A percentile compares a stretch with the other conserved stretches of the same genome.
These are phyloP conservation scores for Tuber brumale DNA, from an alignment of 495 filamentous ascomycete species.

Conservation along the genomic window DNA sequence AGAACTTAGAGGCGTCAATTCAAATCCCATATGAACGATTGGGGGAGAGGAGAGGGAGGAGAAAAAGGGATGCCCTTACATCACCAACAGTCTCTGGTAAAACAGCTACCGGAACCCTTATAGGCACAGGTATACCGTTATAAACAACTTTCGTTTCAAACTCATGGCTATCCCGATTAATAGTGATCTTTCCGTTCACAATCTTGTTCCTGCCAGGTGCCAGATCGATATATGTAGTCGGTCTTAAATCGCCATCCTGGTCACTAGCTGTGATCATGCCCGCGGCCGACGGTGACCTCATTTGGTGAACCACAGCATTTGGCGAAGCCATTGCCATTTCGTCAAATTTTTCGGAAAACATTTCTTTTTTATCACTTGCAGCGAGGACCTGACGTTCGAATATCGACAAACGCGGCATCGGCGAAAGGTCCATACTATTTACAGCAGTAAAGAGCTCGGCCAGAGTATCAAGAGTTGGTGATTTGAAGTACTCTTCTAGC, in stretches of 20 bases:
- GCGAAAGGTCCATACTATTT: conserved; percentile 91
- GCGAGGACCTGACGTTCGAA: conserved; percentile 84
- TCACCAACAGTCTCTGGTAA: conserved; percentile 96
- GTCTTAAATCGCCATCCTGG: conserved; percentile 27
- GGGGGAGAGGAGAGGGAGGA: neutral
- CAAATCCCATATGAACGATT: conserved; percentile 4
- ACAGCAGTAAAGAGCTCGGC: conserved; percentile 82
- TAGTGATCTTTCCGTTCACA: conserved; percentile 38
- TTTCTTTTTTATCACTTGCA: conserved; percentile 83
- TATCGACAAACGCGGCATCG: conserved; percentile 79
- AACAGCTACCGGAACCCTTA: conserved; percentile 87
- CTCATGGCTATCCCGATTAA: conserved; percentile 80
- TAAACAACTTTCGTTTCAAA: conserved; percentile 93
- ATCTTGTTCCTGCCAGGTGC: conserved; percentile 33
- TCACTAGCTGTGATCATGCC: conserved; percentile 27
- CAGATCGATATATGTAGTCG: conserved; percentile 40
- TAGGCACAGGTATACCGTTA: conserved; percentile 87
- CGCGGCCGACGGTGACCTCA: conserved; percentile 42
- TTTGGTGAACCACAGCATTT: conserved; percentile 45
- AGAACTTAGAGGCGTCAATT: conserved; percentile 53
- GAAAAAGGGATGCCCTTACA: conserved; percentile 21
- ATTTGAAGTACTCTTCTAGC: conserved; percentile 94
- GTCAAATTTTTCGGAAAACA: conserved; percentile 97
- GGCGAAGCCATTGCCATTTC: conserved; percentile 59
- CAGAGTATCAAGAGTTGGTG: conserved; percentile 82